Evolutionary conservation across 78 protist genomes (phyloP).

Genomic region (Fonticula alba): DNA sequence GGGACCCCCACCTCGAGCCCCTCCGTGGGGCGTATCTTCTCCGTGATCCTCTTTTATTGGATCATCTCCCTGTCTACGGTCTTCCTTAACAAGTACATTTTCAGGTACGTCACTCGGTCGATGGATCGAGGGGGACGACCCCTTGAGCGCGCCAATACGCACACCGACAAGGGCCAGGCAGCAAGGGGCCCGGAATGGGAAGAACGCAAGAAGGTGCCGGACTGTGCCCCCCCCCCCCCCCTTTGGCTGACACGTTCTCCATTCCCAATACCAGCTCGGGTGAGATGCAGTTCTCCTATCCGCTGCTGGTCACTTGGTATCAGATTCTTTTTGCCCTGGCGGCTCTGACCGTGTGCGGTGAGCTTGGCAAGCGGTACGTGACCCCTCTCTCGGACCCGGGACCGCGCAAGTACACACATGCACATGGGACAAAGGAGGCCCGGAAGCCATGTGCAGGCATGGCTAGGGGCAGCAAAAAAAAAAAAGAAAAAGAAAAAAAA

Average conservation of each 20-base stretch:
- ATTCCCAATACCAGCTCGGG: too few relatives aligned
- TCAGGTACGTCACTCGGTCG: constrained; percentile 2
- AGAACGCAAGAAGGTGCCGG: too few relatives aligned
- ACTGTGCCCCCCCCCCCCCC: too few relatives aligned
- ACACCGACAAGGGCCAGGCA: too few relatives aligned
- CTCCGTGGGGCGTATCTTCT: too few relatives aligned
- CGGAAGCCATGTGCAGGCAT: not conserved
- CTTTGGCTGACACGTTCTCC: too few relatives aligned
- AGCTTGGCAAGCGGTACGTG: constrained; percentile 9
- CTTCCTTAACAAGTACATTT: constrained; percentile 37
- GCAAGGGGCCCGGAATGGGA: too few relatives aligned
- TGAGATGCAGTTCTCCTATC: constrained; percentile 35
- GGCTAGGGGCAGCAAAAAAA: too few relatives aligned
- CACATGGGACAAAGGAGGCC: not conserved
- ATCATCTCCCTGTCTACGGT: constrained; percentile 31
- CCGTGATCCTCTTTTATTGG: constrained; percentile 38
- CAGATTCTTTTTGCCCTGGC: constrained; percentile 40
- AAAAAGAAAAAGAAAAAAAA: not conserved
- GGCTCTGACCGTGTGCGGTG: constrained; percentile 13
- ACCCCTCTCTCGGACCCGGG: not conserved
- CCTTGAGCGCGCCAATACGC: too few relatives aligned
- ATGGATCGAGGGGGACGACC: not conserved
- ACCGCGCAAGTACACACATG: not conserved
- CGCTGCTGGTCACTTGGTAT: constrained; percentile 41
- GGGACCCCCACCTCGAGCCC: too few relatives aligned